Evolutionary conservation across 768 basidiomycete genomes (phyloP).

Genomic region (Lactarius quietus): DNA sequence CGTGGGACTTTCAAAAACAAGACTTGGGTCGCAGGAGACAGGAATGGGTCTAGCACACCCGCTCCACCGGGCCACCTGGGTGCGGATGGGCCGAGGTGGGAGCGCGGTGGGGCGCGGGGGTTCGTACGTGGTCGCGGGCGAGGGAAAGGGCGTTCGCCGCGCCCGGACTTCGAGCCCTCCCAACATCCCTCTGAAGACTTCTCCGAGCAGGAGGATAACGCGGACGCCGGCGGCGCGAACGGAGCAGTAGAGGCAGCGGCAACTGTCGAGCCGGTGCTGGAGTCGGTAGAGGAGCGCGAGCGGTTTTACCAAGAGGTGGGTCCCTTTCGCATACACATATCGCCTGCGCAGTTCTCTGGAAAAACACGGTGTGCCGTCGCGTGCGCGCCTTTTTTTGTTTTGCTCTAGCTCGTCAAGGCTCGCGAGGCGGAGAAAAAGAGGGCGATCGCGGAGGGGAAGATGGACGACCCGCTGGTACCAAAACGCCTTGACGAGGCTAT

Average conservation of each 20-base stretch:
- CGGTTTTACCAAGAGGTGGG: slow-evolving; percentile 69
- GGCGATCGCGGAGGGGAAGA: slow-evolving; percentile 79
- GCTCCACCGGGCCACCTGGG: slow-evolving; percentile 20
- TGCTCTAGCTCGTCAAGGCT: slow-evolving; percentile 57
- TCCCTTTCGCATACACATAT: not conserved
- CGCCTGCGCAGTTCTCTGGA: slow-evolving; percentile 6
- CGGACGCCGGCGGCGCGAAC: slow-evolving; percentile 33
- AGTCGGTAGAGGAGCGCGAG: slow-evolving; percentile 62
- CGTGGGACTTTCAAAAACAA: slow-evolving; percentile 26
- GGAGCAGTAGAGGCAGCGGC: slow-evolving; percentile 33
- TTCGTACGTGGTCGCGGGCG: slow-evolving; percentile 41
- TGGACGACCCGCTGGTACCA: slow-evolving; percentile 80
- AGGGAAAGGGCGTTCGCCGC: slow-evolving; percentile 40
- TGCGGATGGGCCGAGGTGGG: slow-evolving; percentile 55
- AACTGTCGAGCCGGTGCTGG: slow-evolving; percentile 39
- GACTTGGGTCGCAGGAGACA: slow-evolving; percentile 20
- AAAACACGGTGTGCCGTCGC: slow-evolving; percentile 10
- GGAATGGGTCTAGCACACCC: slow-evolving; percentile 14
- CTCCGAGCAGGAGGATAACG: slow-evolving; percentile 30
- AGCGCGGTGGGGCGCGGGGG: slow-evolving; percentile 48
- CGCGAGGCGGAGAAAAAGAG: slow-evolving; percentile 67
- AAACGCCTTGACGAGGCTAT: slow-evolving; percentile 87
- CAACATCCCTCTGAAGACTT: slow-evolving; percentile 27
- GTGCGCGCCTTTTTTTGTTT: slow-evolving; percentile 22
- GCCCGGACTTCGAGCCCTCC: slow-evolving; percentile 16